Evolutionary conservation across 2,329 filamentous ascomycete genomes (phyloP), one percentile per base, ranked within the genome.

Genomic region (Sarocladiaceae sp.): DNA sequence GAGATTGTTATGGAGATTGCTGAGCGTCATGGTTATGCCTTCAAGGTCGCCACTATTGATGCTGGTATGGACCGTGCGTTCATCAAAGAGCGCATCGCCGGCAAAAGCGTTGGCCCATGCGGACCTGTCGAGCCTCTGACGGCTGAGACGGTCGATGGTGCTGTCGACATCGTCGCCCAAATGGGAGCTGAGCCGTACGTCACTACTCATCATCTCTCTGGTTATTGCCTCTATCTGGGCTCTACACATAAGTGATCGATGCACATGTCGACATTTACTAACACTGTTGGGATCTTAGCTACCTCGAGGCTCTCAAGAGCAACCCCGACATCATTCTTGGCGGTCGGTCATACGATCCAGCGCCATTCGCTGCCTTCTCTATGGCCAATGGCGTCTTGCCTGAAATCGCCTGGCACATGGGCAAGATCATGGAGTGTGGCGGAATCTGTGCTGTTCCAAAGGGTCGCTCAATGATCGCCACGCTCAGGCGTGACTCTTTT

Each of bases 391-490:
- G 64, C 1, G 52, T 64, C 1, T 37, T 59, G 1, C 55, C 59
- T 1, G 73, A 71, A 0, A 64, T 65, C 0, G 68, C 70, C 28
- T 69, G 64, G 51, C 75, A 79, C 55, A 77, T 80, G 74, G 78
- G 78, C 8, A 80, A 81, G 63, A 73, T 79, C 31, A 69, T 79
- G 64, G 76, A 79, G 56, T 80, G 76, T 35, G 76, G 76, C 1
- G 66, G 71, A 3, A 58, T 68, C 3, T 79, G 75, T 55, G 69
- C 74, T 0, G 59, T 66, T 2, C 77, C 76, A 0, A 80, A 79
- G 55, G 67, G 69, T 0, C 60, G 61, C 1, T 71, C 66, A 4
- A 70, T 69, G 31, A 62, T 71, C 11, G 72, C 71, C 0, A 72
- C 68, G 0, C 57, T 77, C n/a, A 66, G 68, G 1, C 52, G 42